Percentiles rank a stretch among this genome's conserved stretches.
Conservation (phyloP, 1,139 yeast genomes). For the Zhuliangozyma parablackwelliae region DNA sequence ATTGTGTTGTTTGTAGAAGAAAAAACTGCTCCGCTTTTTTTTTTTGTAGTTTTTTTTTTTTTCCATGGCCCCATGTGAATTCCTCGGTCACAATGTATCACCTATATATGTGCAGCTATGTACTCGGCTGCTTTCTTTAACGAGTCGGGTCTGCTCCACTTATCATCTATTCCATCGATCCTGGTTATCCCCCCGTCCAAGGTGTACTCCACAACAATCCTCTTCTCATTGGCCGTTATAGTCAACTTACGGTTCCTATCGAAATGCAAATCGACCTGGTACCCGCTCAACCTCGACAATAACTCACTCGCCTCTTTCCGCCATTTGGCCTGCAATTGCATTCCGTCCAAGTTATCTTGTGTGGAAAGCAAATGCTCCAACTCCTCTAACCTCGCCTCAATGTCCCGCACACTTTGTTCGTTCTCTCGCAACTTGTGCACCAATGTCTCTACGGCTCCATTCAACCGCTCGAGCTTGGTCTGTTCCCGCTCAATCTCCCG, state of each 20-base stretch:
- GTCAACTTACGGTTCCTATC: slow-evolving; percentile 4
- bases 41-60: not conserved
- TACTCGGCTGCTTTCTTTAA: no score
- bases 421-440: slow-evolving; percentile 7
- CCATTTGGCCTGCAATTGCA: slow-evolving; percentile 27
- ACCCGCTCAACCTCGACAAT: slow-evolving; percentile 14
- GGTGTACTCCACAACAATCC: slow-evolving; percentile 3
- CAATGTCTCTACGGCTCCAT: slow-evolving; percentile 2
- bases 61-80: not conserved
- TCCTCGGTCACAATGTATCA: no score
- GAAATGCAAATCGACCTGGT: slow-evolving; percentile 5
- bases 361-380: slow-evolving; percentile 2
- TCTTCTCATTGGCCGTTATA: slow-evolving; percentile 5
- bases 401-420: slow-evolving; percentile 4
- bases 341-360: slow-evolving; percentile 2
- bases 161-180: no score
- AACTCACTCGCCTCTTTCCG: slow-evolving; percentile 25
- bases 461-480: slow-evolving; percentile 1
- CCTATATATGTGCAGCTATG: no score
- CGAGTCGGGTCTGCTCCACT: no score
- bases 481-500: no score
- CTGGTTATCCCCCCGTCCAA: no score
- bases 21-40: not conserved
- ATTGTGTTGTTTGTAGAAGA: not conserved
- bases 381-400: slow-evolving; percentile 3